Conservation (phyloP, 2,329 filamentous ascomycete genomes). For the Penicillium glabrum region DNA sequence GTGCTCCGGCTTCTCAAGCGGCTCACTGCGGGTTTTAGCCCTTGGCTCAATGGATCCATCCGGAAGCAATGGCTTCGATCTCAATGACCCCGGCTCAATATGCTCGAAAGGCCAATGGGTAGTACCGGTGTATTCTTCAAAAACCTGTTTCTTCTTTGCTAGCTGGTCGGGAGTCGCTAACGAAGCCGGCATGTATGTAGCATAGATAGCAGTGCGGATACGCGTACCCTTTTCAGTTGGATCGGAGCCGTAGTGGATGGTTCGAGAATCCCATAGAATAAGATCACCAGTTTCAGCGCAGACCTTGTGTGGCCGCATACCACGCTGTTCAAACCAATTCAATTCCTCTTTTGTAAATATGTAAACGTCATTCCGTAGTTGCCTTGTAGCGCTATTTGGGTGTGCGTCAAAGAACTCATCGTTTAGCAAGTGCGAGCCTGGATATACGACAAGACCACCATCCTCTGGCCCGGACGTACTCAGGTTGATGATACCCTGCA, state of each 20-base stretch:
- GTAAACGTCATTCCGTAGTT: not conserved
- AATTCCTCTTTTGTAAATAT: not conserved
- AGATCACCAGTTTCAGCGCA: constrained; percentile 42
- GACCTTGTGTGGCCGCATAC: constrained; percentile 28
- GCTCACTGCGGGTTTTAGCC: no score
- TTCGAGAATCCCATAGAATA: constrained; percentile 46
- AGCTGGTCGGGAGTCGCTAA: constrained; percentile 23
- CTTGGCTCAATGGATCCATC: no score
- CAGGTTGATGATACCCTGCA: constrained; percentile 28
- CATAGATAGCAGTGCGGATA: constrained; percentile 22
- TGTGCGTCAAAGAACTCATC: not conserved
- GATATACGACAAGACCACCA: constrained; percentile 31
- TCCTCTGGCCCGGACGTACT: constrained; percentile 22
- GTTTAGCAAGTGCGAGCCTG: constrained; percentile 10
- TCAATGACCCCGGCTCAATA: no score
- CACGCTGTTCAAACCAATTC: not conserved
- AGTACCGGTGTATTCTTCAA: constrained; percentile 17
- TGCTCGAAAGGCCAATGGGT: constrained; percentile 36
- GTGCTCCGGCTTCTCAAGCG: no score
- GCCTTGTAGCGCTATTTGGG: no score
- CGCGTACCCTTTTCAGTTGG: no score
- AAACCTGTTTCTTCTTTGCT: constrained; percentile 24
- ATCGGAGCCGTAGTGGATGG: constrained; percentile 29
- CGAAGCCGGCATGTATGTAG: constrained; percentile 19
- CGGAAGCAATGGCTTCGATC: no score